Conservation (phyloP, 768 basidiomycete species). For the Trametes meyenii region DNA sequence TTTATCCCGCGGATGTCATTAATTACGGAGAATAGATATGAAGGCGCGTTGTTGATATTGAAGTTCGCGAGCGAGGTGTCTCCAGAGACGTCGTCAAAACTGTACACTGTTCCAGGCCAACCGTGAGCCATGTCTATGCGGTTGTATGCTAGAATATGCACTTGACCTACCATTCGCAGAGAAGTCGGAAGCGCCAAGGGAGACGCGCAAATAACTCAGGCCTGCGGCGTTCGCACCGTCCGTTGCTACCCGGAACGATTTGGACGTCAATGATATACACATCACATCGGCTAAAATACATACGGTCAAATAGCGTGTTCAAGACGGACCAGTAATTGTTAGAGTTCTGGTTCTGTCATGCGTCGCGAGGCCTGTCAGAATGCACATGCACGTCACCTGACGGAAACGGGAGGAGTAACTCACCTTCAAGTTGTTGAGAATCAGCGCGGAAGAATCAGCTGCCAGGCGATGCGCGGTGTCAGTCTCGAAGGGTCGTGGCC, state of each 20-base stretch:
- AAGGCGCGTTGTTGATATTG: conserved; percentile 58
- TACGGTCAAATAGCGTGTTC: conserved; percentile 57
- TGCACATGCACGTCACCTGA: not conserved
- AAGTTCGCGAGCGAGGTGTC: conserved; percentile 64
- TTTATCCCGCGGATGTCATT: conserved; percentile 66
- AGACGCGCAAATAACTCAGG: conserved; percentile 67
- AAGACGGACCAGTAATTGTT: conserved; percentile 62
- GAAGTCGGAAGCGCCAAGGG: conserved; percentile 77
- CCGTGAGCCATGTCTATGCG: not conserved
- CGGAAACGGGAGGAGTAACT: not conserved
- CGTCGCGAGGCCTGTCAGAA: not conserved
- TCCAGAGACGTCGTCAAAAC: conserved; percentile 61
- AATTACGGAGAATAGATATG: conserved; percentile 63
- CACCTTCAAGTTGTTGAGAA: conserved; percentile 69
- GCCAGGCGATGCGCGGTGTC: not conserved
- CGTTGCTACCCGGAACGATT: conserved; percentile 40
- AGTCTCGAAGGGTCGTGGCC: not conserved
- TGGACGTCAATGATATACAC: not conserved
- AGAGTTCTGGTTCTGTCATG: conserved; percentile 49
- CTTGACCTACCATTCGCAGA: conserved; percentile 53
- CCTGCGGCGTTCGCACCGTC: conserved; percentile 67
- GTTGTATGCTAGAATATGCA: not conserved
- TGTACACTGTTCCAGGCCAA: conserved; percentile 48
- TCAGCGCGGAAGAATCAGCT: conserved; percentile 74
- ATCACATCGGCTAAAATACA: conserved; percentile 9